Percentiles rank a stretch among this genome's conserved stretches.
These are phyloP conservation scores for Buddleja alternifolia DNA, from an alignment of 257 asterid genomes.

Conservation along the genomic window DNA sequence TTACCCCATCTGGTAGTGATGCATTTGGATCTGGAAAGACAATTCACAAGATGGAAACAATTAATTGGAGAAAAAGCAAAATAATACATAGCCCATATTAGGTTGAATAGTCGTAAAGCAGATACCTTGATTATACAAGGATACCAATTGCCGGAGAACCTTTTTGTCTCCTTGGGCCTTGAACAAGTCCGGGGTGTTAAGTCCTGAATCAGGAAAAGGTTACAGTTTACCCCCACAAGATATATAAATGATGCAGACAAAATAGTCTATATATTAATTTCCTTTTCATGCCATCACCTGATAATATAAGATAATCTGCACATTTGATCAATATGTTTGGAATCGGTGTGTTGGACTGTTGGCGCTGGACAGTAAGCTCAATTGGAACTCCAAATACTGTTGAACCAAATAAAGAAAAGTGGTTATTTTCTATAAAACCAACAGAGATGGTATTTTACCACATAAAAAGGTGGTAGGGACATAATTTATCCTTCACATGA, in stretches of 20 bases:
- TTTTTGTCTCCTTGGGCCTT: slow-evolving; percentile 83
- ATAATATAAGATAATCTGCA: slow-evolving; percentile 82
- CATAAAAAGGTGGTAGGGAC: too few relatives aligned
- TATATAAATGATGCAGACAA: slow-evolving; percentile 12
- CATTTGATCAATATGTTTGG: slow-evolving; percentile 75
- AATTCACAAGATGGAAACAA: neutral
- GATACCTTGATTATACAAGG: slow-evolving; percentile 81
- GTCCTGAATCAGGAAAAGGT: slow-evolving; percentile 48
- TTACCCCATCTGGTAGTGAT: slow-evolving; percentile 69
- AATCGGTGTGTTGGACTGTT: slow-evolving; percentile 66
- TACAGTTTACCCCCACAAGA: slow-evolving; percentile 17
- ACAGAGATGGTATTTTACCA: slow-evolving; percentile 1
- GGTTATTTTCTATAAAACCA: slow-evolving; percentile 10
- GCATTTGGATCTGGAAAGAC: slow-evolving; percentile 64
- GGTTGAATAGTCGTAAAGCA: neutral
- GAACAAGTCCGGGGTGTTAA: slow-evolving; percentile 73
- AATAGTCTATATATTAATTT: neutral
- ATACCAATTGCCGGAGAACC: slow-evolving; percentile 67
- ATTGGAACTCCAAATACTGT: slow-evolving; percentile 87
- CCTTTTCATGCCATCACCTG: slow-evolving; percentile 55
- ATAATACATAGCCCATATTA: neutral
- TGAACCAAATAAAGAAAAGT: slow-evolving; percentile 20
- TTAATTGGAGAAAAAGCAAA: neutral
- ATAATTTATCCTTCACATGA: neutral
- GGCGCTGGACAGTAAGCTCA: slow-evolving; percentile 76